Conservation (phyloP, 805 yeast genomes). For the Kodamaea fukazawae region DNA sequence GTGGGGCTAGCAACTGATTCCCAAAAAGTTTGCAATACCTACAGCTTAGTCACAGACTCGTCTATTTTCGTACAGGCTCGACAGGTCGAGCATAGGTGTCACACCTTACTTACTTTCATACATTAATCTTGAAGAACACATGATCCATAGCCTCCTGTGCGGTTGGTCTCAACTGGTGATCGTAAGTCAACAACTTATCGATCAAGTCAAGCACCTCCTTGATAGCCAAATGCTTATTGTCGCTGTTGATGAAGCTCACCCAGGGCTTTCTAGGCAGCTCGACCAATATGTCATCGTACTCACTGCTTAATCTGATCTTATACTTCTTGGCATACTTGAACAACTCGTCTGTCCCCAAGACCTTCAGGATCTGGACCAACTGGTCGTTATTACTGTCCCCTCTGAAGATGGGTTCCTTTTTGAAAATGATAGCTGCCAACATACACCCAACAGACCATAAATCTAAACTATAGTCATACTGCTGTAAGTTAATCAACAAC, state of each 20-base stretch:
- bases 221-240: slow-evolving; percentile 64
- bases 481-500: slow-evolving; percentile 76
- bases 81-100: too few relatives aligned
- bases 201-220: slow-evolving; percentile 75
- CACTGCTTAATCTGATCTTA: slow-evolving; percentile 64
- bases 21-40: too few relatives aligned
- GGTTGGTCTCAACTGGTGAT: slow-evolving; percentile 84
- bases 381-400: slow-evolving; percentile 92
- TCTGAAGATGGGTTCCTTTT: slow-evolving; percentile 88
- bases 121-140: slow-evolving; percentile 31
- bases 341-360: slow-evolving; percentile 81
- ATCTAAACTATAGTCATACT: slow-evolving; percentile 88
- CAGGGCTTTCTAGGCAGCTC: slow-evolving; percentile 83
- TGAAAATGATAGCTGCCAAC: slow-evolving; percentile 85
- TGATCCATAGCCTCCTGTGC: slow-evolving; percentile 88
- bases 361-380: slow-evolving; percentile 82
- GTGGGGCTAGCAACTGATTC: too few relatives aligned
- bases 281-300: slow-evolving; percentile 69
- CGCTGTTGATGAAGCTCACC: slow-evolving; percentile 68
- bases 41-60: too few relatives aligned
- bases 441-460: slow-evolving; percentile 94
- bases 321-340: slow-evolving; percentile 68
- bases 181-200: slow-evolving; percentile 76
- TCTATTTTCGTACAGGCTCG: too few relatives aligned
- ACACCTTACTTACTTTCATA: too few relatives aligned